Evolutionary conservation across 164 flowering plant species (phyloP), one percentile per base, ranked within the genome.

Genomic region (Taxillus chinensis): DNA sequence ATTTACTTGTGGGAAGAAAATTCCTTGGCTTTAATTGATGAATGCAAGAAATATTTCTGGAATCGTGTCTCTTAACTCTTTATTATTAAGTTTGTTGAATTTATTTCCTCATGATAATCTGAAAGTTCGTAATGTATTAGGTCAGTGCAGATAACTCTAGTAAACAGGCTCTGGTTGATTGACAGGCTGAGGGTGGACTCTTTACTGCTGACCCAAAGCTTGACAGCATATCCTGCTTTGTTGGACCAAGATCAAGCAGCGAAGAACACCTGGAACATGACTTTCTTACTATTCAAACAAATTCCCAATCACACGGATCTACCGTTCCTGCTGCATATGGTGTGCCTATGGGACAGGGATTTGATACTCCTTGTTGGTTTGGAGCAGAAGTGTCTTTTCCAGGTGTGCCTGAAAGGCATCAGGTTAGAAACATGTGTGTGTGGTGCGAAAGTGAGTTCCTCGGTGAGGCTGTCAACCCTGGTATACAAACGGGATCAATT

Each of bases 361-460:
- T 63, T 52, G 78, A 67, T 54, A 67, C 79, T 16, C 66, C 76
- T 52, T 46, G 51, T 53, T 77, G 82, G 85, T 61, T 73, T 16
- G 73, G 69, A 60, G 77, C 71, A 67, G 76, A 71, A 54, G 70
- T 64, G 14, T 43, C 72, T 57, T 64, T 75, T 48, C 79, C 76
- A n/a, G 72, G 70, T 45, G 48, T 63, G 39, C 58, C 62, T 38
- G 54, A 51, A 16, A 66, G 68, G 49, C 68, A 62, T 71, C 70
- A 56, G 51, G 66, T 62, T 6, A n/a, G 70, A 39, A 39, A 72
- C 9, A 3, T 68, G 2, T 82, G 86, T 66, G 76, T 70, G 15
- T 79, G 83, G 82, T 82, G 86, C 63, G 57, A 72, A 62, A 76
- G 68, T 62, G 70, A 71, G 60, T 76, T 79, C 62, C 63, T 69